Percentiles rank a stretch among this genome's conserved stretches.
Conservation (phyloP, 139 green algal genomes). For the Micromonas pusilla region DNA sequence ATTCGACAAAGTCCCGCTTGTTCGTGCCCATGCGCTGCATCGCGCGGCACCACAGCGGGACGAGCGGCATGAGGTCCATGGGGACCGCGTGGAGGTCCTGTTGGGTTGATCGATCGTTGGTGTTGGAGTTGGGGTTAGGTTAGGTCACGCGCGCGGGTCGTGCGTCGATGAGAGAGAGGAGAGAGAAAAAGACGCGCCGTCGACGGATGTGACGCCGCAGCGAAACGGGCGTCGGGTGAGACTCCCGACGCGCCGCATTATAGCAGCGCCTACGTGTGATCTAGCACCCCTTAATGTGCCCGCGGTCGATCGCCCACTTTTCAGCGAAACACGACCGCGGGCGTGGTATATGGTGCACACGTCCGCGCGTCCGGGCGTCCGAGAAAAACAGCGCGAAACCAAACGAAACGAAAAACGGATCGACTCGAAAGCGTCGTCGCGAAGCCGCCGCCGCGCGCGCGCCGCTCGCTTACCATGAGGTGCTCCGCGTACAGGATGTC, state of each 20-base stretch:
- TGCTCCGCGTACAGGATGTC: slow-evolving; percentile 94
- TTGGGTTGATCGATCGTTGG: too few species aligned
- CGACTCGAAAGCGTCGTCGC: too few species aligned
- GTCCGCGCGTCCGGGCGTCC: too few species aligned
- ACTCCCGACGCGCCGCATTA: not conserved
- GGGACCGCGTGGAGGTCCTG: slow-evolving; percentile 63
- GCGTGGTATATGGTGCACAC: not conserved
- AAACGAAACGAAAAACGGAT: too few species aligned
- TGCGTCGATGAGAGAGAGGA: too few species aligned
- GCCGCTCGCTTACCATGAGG: slow-evolving; percentile 20
- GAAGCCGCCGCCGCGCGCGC: too few species aligned
- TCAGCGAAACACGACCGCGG: not conserved
- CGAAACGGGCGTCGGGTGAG: not conserved
- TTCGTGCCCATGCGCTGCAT: slow-evolving; percentile 82
- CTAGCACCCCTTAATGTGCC: not conserved
- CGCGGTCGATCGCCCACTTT: not conserved
- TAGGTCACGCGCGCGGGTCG: too few species aligned
- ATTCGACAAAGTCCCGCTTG: slow-evolving; percentile 81
- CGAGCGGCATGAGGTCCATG: slow-evolving; percentile 75
- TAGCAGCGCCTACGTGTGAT: not conserved
- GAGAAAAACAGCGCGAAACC: not conserved
- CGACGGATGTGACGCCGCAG: slow-evolving; percentile 29
- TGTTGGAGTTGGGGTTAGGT: too few species aligned
- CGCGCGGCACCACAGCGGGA: slow-evolving; percentile 90
- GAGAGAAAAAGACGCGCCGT: too few species aligned